Base-by-base conservation (phyloP, 306 rosid genomes). In the Luffa aegyptiaca region DNA sequence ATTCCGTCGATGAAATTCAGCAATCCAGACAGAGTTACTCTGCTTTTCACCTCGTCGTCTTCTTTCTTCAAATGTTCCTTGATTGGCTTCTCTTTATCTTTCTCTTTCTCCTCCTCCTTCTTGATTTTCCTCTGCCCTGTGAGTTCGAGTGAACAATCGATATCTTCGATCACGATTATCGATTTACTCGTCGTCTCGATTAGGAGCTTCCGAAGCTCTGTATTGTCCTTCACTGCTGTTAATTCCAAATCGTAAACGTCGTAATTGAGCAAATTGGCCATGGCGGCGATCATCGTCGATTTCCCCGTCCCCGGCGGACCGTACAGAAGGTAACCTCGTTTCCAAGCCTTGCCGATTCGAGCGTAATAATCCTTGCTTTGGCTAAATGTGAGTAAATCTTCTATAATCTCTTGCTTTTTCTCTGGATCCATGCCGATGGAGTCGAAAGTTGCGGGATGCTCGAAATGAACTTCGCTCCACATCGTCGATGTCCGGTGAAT, bases 271-370 rank as follows among this genome's bases (percentile, higher is more conserved):
- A 71, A 45, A 44, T 71, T 71, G 0, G 76, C 76, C 57, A 71
- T 71, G 39, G 76, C 76, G 41, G 57, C 57, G 5, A 71, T 71
- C 76, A 71, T 71, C 57, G 76, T 71, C 10, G 76, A 71, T 44
- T 71, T 71, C 39, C 76, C 76, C 57, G 76, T 71, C 57, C 76
- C 76, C 2, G 76, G 76, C 41, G 76, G 76, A n/a, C 76, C 76
- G 20, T 71, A 71, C n/a, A 71, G 76, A 71, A 71, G 76, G 76
- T 71, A 71, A 13, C 76, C 76, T 45, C 76, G 76, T 45, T 71
- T 71, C 76, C 76, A 71, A 4, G 56, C 56, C 39, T 71, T 71
- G 57, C 76, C 57, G 53, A 71, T 71, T 46, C 41, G 57, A 71
- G 76, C 57, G 3, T 71, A 71, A 48, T 44, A 71, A 48, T 46